Evolutionary conservation across 768 basidiomycete genomes (phyloP).

Genomic region (Lactarius hengduanensis): DNA sequence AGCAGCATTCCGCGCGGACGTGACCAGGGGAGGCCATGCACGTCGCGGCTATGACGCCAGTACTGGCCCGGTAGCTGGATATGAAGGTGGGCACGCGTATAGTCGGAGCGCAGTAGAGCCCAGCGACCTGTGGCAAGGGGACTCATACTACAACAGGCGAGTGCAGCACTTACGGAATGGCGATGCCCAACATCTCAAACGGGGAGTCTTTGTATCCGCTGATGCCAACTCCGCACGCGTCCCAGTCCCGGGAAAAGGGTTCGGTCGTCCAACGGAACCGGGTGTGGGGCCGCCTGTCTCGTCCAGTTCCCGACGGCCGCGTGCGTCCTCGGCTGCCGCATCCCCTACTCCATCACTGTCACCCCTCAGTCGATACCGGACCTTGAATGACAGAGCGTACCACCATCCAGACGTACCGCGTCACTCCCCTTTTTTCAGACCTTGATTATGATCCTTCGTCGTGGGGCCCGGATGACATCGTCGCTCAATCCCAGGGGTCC

Average conservation of each 20-base stretch:
- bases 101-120: background rate
- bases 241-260: background rate
- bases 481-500: background rate
- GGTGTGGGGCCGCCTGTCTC: background rate
- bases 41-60: background rate
- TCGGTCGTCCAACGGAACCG: background rate
- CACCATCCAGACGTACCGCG: slow-evolving; percentile 21
- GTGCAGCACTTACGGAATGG: background rate
- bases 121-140: background rate
- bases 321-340: background rate
- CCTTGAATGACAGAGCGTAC: slow-evolving; percentile 19
- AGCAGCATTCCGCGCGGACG: background rate
- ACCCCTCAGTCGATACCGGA: slow-evolving; percentile 2
- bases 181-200: background rate
- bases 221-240: background rate
- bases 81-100: background rate
- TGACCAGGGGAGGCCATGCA: background rate
- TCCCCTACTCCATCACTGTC: background rate
- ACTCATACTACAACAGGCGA: background rate
- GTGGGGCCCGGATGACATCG: too few relatives aligned
- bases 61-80: background rate
- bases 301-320: background rate
- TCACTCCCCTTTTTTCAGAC: slow-evolving; percentile 18
- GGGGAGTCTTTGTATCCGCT: background rate
- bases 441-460: background rate